phyloP scores from a whole-genome alignment of 73 alveolate species.

The Stentor coeruleus region DNA sequence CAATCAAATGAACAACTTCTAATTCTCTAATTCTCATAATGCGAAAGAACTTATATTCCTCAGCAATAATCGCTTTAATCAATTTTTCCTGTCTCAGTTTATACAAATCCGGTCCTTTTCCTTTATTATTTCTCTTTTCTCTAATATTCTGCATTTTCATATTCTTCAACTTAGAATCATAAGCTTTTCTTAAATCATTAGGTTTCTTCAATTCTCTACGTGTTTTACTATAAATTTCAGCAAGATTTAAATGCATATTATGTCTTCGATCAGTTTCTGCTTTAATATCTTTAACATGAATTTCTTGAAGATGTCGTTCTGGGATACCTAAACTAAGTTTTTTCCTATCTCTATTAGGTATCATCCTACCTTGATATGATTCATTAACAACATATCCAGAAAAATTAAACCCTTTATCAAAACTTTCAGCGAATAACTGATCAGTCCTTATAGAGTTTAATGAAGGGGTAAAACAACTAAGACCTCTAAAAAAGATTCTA shows the following conservation, averaged over 20 bases:
- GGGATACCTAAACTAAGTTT: neutral
- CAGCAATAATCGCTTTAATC: neutral
- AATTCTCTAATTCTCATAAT: neutral
- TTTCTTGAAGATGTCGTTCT: neutral
- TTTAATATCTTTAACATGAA: neutral
- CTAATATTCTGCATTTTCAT: neutral
- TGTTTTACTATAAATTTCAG: too few relatives aligned
- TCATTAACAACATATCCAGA: neutral
- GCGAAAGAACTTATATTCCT: neutral
- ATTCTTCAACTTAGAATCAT: neutral
- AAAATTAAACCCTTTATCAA: neutral
- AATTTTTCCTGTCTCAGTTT: neutral
- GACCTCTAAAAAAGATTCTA: neutral
- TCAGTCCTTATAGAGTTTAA: neutral
- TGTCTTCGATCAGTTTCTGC: neutral
- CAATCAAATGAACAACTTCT: neutral
- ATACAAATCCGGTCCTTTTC: neutral
- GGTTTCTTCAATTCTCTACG: neutral
- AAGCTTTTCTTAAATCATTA: neutral
- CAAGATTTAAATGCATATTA: neutral
- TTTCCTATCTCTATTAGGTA: too few relatives aligned
- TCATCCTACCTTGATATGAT: neutral
- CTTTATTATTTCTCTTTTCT: too few relatives aligned
- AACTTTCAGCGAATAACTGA: neutral
- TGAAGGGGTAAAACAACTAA: constrained; percentile 1